A percentile compares a stretch with the other conserved stretches of the same genome.
Evolutionary conservation across 768 basidiomycete genomes (phyloP).

Genomic region (Leccinum truebloodii): DNA sequence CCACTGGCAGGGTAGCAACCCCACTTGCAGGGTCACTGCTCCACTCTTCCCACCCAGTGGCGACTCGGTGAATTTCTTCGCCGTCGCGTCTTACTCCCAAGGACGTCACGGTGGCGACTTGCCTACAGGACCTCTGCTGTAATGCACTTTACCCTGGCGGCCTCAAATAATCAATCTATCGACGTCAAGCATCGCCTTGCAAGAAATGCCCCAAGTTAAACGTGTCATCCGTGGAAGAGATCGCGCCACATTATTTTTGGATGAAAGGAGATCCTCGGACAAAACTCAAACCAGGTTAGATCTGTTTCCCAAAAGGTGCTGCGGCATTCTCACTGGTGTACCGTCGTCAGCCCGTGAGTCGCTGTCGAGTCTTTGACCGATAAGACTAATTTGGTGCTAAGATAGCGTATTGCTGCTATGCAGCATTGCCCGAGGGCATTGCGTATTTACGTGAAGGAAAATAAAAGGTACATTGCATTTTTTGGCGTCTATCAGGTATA

Average conservation of each 20-base stretch:
- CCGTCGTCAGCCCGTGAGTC: conserved; percentile 25
- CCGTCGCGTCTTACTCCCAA: not conserved
- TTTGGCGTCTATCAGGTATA: conserved; percentile 44
- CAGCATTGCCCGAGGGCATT: not conserved
- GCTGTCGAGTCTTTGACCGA: not conserved
- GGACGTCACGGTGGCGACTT: not conserved
- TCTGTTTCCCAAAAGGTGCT: conserved; percentile 31
- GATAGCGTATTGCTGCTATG: conserved; percentile 31
- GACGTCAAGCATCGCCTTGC: not conserved
- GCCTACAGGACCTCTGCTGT: not conserved
- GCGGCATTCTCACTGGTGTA: conserved; percentile 23
- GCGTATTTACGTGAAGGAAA: not conserved
- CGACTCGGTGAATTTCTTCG: not conserved
- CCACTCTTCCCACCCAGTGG: not conserved
- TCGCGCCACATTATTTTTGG: not conserved
- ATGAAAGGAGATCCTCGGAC: conserved; percentile 4
- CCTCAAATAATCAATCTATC: not conserved
- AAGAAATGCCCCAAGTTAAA: conserved; percentile 5
- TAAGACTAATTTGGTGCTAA: not conserved
- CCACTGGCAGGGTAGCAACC: not conserved
- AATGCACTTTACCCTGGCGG: not conserved
- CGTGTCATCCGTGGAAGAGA: conserved; percentile 1
- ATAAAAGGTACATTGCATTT: conserved; percentile 35
- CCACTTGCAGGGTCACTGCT: not conserved
- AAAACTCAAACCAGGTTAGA: not conserved